A percentile compares a stretch with the other conserved stretches of the same genome.
Conservation (phyloP, 148 eudicot genomes). For the Dysphania ambrosioides region DNA sequence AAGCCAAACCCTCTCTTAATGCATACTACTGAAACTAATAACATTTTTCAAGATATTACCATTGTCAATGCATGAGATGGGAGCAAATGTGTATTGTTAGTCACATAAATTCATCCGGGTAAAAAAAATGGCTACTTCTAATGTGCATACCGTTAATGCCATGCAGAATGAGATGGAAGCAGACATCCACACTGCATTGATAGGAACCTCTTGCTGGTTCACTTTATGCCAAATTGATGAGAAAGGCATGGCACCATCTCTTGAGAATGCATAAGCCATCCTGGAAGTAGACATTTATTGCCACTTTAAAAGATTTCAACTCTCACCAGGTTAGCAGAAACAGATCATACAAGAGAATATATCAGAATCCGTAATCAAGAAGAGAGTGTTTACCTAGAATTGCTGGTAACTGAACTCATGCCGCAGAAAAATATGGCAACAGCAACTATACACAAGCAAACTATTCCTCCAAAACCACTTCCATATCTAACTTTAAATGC, state of each 20-base stretch:
- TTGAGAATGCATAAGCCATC: slow-evolving; percentile 96
- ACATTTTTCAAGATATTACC: not conserved
- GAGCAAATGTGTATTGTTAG: not conserved
- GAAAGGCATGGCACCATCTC: slow-evolving; percentile 99
- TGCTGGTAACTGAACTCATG: slow-evolving; percentile 94
- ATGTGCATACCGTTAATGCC: slow-evolving; percentile 89
- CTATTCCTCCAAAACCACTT: slow-evolving; percentile 74
- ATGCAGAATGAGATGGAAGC: slow-evolving; percentile 82
- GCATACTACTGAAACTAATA: not conserved
- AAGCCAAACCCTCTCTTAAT: not conserved
- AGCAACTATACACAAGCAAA: slow-evolving; percentile 80
- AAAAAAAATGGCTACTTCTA: too few relatives aligned
- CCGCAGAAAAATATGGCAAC: slow-evolving; percentile 93
- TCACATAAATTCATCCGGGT: not conserved
- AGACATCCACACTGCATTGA: slow-evolving; percentile 92
- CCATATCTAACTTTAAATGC: slow-evolving; percentile 85
- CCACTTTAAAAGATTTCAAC: not conserved
- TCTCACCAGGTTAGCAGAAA: too few relatives aligned
- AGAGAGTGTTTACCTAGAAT: slow-evolving; percentile 81
- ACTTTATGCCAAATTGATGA: slow-evolving; percentile 90
- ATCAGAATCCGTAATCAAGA: too few relatives aligned
- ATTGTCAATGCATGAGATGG: not conserved
- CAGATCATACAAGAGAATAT: too few relatives aligned
- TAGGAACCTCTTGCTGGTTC: slow-evolving; percentile 79
- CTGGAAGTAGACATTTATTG: slow-evolving; percentile 22